Base-by-base conservation (phyloP, 805 yeast species). In the Yamadazyma insecticola region DNA sequence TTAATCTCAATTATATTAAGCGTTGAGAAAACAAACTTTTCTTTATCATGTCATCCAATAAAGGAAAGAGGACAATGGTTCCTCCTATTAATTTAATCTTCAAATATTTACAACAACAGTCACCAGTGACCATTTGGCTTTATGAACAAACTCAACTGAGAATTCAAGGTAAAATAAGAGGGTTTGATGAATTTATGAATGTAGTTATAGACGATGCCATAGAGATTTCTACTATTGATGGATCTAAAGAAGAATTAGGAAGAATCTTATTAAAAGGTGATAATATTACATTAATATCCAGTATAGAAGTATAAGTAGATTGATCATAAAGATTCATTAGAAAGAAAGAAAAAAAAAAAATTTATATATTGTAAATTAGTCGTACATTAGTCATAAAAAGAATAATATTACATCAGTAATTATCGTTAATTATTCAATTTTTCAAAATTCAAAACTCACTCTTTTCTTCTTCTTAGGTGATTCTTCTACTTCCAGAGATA, bases 171-270 rank as follows among this genome's bases (percentile, higher is more conserved):
- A 74, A 71, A 39, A 79, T 92, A 18, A 69, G 81, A 38, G 99
- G 99, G 1, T 90, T 94, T 57, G 99, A 92, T 57, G 98, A 94
- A 62, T 90, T 89, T 50, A 94, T 92, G 98, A 92, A 92, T 52
- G 60, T 75, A 8, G 79, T 74, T 13, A 41, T 75, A 10, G 80
- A 74, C 35, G 78, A 75, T 16, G 79, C 80, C 1, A 60, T 63
- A 11, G 96, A 94, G 46, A 65, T 90, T 5, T 64, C 70, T 31
- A 57, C 60, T 4, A 51, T 52, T n/a, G 71, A 70, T 22, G 76
- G 77, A 1, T 67, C 67, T 1, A 63, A 64, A 33, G 72, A 75
- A 16, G 57, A 60, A n/a, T 50, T 86, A 35, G 96, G 96, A 1
- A 66, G 83, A 36, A 74, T 92, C 15, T 54, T 92, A 43, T 63